Evolutionary conservation across 371 early-diverging fungal genomes (phyloP), one percentile per base, ranked within the genome.

Genomic region (Actinomucor elegans): DNA sequence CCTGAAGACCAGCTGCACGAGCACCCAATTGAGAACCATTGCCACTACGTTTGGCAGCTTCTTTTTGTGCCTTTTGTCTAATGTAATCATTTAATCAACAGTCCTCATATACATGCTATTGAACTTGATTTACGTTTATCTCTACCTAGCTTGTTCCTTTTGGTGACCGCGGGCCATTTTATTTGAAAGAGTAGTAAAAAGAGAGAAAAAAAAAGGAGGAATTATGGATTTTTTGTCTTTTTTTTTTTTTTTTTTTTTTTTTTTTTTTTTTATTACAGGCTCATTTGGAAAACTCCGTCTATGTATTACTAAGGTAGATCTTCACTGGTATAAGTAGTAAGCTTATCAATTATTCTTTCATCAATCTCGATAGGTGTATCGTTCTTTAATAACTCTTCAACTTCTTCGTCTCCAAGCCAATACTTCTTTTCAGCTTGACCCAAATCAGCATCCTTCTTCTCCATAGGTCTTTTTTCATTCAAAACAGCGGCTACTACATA

Each of bases 1-100:
- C 73, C 61, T 78, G 73, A 49, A 84, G 64, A 47, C 86, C 86
- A 34, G 79, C 82, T n/a, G 77, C 77, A 52, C 86, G 79, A 55
- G 79, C 79, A 41, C 51, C 66, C 10, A 85, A 64, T 54, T 85
- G 85, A 10, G 81, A 81, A 23, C 66, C 70, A 15, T 68, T 70
- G 12, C 69, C 70, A 9, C 48, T 48, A 46, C 64, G 58, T 35
- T 72, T 64, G 20, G 77, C 81, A 42, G 82, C 82, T 57, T 67
- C 67, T 55, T 85, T 85, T 50, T 77, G 79, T 48, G 78, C 78
- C 45, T 69, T 78, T 66, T 78, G 76, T 66, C 85, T 84, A 42
- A 20, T 32, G 2, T 18, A 11, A n/a, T 17, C 41, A 23, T n/a
- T 31, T 37, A 21, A 20, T 37, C 20, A 44, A 33, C 11, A 49